Conservation (phyloP, 768 basidiomycete species). For the Tylopilus sp. region DNA sequence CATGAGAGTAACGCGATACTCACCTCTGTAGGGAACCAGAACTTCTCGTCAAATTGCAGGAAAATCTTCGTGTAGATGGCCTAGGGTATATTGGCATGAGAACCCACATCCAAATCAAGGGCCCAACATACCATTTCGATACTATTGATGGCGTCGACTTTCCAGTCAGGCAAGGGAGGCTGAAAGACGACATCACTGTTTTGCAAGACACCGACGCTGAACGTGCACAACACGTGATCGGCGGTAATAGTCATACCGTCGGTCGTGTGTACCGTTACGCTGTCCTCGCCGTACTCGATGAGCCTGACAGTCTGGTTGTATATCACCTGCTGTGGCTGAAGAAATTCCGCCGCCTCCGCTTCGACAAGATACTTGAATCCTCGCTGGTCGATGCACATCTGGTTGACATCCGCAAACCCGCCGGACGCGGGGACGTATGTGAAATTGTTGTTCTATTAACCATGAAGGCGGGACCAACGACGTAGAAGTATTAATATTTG, state of each 20-base stretch:
- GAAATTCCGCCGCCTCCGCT: constrained; percentile 52
- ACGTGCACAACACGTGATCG: constrained; percentile 62
- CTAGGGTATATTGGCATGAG: constrained; percentile 20
- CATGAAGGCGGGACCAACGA: not conserved
- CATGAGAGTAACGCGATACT: not conserved
- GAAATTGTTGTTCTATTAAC: constrained; percentile 54
- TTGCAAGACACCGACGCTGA: constrained; percentile 70
- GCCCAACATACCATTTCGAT: constrained; percentile 49
- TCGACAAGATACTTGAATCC: constrained; percentile 58
- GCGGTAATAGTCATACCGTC: constrained; percentile 43
- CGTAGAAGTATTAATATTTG: not conserved
- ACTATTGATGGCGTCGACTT: constrained; percentile 59
- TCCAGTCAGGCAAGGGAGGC: constrained; percentile 56
- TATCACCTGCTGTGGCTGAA: constrained; percentile 42
- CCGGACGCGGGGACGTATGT: constrained; percentile 50
- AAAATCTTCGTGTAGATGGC: constrained; percentile 68
- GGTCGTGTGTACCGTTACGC: constrained; percentile 46
- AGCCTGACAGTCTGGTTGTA: constrained; percentile 48
- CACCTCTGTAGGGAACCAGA: constrained; percentile 53
- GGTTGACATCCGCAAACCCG: constrained; percentile 55
- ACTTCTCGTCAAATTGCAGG: constrained; percentile 56
- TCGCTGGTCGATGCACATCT: constrained; percentile 56
- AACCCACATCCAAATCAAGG: not conserved
- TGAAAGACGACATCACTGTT: constrained; percentile 55
- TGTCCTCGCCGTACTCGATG: constrained; percentile 44